Evolutionary conservation across 441 rosid species (phyloP), one percentile per base, ranked within the genome.

Genomic region (Raphanus hybrid): DNA sequence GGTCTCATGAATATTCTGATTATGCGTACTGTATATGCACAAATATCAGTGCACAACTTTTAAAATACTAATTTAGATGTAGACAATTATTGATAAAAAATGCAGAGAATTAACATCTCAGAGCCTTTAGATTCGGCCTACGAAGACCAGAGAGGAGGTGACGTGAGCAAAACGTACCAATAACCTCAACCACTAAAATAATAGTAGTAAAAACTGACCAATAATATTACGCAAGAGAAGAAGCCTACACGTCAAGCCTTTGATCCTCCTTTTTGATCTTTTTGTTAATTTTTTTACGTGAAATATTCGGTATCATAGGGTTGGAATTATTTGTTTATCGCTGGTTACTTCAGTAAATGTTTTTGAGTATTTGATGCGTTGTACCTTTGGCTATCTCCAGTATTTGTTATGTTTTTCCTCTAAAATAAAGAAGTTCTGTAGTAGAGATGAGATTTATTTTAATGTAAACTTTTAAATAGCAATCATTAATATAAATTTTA

Each of bases 101-200:
- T 12, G 62, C 20, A 20, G 29, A 57, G 4, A 57, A 18, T 8
- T 20, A 20, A 27, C 27, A 18, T 43, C 39, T 18, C 35, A 45
- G 8, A 59, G 35, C 66, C 18, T 35, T 57, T 66, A 59, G 68
- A 75, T 75, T 68, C 69, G 73, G 58, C 74, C 34, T 26, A 69
- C 75, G 80, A 55, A 70, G 55, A 75, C 54, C 15, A 3, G 57
- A 35, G 69, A 52, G 18, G 37, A 52, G 50, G 58, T 76, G 80
- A 70, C 80, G 75, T 62, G 26, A 63, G 70, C 80, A 76, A 76
- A 76, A 63, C 80, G 54, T 69, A 76, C 79, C 64, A 69, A 52
- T 54, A 52, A 76, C 27, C 39, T 34, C 16, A 60, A 18, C 62
- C 5, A 76, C 15, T 20, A 50, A 61, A 69, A 68, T 34, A 43